A percentile compares a stretch with the other conserved stretches of the same genome.
Conservation (phyloP, 2,329 filamentous ascomycete genomes). For the Colletotrichum tabaci region DNA sequence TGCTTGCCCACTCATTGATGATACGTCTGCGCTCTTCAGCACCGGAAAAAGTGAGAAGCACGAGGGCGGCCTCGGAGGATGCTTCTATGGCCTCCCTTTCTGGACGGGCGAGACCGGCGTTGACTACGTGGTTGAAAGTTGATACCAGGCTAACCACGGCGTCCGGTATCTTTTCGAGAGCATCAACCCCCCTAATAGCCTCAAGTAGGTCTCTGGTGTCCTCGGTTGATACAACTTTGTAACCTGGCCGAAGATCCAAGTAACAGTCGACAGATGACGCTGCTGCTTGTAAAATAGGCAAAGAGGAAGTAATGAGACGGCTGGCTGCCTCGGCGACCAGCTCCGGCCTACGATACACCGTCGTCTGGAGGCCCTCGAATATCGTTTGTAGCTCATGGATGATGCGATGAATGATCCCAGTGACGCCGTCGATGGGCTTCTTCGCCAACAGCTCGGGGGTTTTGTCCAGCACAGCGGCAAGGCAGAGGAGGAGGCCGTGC, state of each 20-base stretch:
- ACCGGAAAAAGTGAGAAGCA: slow-evolving; percentile 63
- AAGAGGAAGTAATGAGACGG: slow-evolving; percentile 68
- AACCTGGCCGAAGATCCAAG: slow-evolving; percentile 28
- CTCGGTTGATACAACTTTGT: slow-evolving; percentile 43
- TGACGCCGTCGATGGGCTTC: slow-evolving; percentile 17
- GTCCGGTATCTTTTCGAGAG: slow-evolving; percentile 17
- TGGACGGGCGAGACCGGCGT: slow-evolving; percentile 63
- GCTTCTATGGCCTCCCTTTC: slow-evolving; percentile 66
- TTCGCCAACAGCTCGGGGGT: slow-evolving; percentile 54
- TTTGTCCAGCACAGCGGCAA: slow-evolving; percentile 71
- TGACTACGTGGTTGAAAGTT: slow-evolving; percentile 53
- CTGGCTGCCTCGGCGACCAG: slow-evolving; percentile 75
- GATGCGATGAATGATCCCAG: slow-evolving; percentile 7
- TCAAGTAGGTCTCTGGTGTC: slow-evolving; percentile 27
- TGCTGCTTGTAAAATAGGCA: slow-evolving; percentile 63
- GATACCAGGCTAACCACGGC: slow-evolving; percentile 45
- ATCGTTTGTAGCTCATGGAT: slow-evolving; percentile 51
- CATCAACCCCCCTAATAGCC: slow-evolving; percentile 33
- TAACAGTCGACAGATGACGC: slow-evolving; percentile 37
- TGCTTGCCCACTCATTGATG: slow-evolving; percentile 63
- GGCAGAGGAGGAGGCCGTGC: slow-evolving; percentile 75
- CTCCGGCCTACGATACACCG: slow-evolving; percentile 72
- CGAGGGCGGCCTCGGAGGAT: slow-evolving; percentile 65
- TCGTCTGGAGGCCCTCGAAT: slow-evolving; percentile 58
- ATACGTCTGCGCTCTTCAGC: slow-evolving; percentile 54